Conservation (phyloP, 1,139 yeast genomes). For the Yamadazyma sp. region DNA sequence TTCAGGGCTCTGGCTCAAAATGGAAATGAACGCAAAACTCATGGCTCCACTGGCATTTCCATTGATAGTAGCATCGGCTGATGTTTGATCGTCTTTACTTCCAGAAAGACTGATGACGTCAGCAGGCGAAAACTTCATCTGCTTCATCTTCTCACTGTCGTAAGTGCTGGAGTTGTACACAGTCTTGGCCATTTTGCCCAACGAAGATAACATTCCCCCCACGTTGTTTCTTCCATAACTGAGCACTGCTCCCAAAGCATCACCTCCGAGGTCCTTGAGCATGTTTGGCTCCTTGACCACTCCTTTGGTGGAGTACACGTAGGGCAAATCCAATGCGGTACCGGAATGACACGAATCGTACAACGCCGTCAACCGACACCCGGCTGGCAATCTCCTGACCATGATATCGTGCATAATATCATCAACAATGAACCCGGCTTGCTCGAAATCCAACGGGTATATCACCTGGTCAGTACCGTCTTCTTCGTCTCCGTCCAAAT, state of each 20-base stretch:
- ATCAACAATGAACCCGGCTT: constrained; percentile 72
- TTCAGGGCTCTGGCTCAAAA: constrained; percentile 62
- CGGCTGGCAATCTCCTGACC: constrained; percentile 76
- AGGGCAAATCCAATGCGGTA: constrained; percentile 86
- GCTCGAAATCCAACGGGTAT: constrained; percentile 85
- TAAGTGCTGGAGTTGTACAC: constrained; percentile 28
- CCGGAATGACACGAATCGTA: constrained; percentile 96
- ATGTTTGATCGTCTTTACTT: constrained; percentile 80
- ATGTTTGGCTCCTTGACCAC: constrained; percentile 86
- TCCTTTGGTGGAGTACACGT: constrained; percentile 87
- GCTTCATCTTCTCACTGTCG: constrained; percentile 32
- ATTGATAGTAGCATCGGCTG: constrained; percentile 79
- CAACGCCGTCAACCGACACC: constrained; percentile 84
- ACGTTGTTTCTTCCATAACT: constrained; percentile 74
- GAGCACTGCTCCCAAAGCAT: constrained; percentile 67
- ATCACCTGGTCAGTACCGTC: constrained; percentile 89
- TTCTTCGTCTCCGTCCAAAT: constrained; percentile 85
- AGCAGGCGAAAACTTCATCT: constrained; percentile 78
- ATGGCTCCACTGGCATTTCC: constrained; percentile 90
- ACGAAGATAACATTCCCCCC: constrained; percentile 46
- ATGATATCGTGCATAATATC: constrained; percentile 82
- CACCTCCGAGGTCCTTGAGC: constrained; percentile 80
- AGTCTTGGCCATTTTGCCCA: constrained; percentile 50
- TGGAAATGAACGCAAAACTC: constrained; percentile 86
- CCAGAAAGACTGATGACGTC: constrained; percentile 88